phyloP scores from a whole-genome alignment of 2,329 filamentous ascomycete genomes.

The Botrytis hyacinthi region DNA sequence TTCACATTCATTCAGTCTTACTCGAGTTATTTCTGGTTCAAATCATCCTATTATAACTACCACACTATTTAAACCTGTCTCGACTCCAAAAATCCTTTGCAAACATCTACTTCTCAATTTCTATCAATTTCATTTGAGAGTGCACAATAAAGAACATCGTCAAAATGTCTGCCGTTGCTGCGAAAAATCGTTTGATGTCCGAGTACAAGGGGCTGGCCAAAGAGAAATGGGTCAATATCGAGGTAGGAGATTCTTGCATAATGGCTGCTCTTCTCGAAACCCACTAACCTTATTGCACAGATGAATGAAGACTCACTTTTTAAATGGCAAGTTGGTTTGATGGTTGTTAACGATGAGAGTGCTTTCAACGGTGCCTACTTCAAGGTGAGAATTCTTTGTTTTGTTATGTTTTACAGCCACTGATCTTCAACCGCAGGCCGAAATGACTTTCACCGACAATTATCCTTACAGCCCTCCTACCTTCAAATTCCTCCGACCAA shows the following conservation, averaged over 20 bases:
- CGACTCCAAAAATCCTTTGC: background rate
- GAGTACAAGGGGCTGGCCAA: conserved; percentile 80
- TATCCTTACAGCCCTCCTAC: conserved; percentile 88
- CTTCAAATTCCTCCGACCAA: conserved; percentile 77
- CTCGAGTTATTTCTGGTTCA: background rate
- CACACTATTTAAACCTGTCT: background rate
- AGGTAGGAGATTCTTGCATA: conserved; percentile 52
- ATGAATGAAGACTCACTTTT: conserved; percentile 78
- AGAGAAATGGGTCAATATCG: conserved; percentile 92
- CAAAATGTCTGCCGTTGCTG: conserved; percentile 42
- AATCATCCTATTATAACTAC: background rate
- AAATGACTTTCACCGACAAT: conserved; percentile 82
- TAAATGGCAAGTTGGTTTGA: conserved; percentile 82
- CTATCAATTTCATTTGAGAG: background rate
- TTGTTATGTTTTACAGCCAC: background rate
- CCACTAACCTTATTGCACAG: conserved; percentile 29
- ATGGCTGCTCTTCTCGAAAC: background rate
- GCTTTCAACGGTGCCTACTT: conserved; percentile 92
- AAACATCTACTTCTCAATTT: background rate
- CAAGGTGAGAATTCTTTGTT: conserved; percentile 48
- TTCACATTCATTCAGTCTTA: background rate
- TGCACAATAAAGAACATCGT: background rate
- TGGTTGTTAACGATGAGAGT: conserved; percentile 90
- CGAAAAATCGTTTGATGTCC: conserved; percentile 82
- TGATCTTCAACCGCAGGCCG: conserved; percentile 51